These are phyloP conservation scores for Brassica cretica DNA, from an alignment of 345 rosid genomes.

Conservation along the genomic window DNA sequence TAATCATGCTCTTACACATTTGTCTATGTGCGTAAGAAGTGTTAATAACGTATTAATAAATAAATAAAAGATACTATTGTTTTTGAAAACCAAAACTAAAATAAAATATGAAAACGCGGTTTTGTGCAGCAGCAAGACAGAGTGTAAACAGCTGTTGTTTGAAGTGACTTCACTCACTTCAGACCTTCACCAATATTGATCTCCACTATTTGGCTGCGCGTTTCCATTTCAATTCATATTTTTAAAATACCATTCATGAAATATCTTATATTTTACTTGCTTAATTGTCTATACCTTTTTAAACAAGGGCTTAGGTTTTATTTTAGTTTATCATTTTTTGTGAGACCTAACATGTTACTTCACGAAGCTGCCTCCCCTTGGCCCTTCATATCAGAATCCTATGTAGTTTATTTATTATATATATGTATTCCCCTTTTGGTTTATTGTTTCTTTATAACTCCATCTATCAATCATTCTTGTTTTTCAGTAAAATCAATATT, in stretches of 20 bases:
- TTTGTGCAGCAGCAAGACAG: constrained; percentile 31
- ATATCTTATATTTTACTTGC: not conserved
- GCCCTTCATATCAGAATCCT: constrained; percentile 37
- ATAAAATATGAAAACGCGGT: constrained; percentile 36
- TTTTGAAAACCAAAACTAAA: not conserved
- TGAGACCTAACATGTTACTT: constrained; percentile 42
- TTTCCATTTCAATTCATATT: constrained; percentile 20
- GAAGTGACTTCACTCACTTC: constrained; percentile 35
- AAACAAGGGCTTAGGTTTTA: not conserved
- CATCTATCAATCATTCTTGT: not conserved
- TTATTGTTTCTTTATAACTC: constrained; percentile 3
- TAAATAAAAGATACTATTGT: not conserved
- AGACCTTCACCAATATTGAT: constrained; percentile 20
- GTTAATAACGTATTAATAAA: constrained; percentile 15
- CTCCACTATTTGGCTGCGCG: constrained; percentile 42
- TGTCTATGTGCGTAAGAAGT: constrained; percentile 13
- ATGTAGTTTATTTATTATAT: constrained; percentile 20
- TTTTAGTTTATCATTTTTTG: constrained; percentile 16
- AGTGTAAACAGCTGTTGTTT: constrained; percentile 38
- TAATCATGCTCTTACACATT: no score
- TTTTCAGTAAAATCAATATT: not conserved
- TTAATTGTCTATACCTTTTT: not conserved
- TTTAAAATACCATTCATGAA: not conserved
- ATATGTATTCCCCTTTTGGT: not conserved
- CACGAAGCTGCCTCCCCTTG: constrained; percentile 37